Conservation (phyloP, 2,329 filamentous ascomycete species). For the Fonsecaea pedrosoi region DNA sequence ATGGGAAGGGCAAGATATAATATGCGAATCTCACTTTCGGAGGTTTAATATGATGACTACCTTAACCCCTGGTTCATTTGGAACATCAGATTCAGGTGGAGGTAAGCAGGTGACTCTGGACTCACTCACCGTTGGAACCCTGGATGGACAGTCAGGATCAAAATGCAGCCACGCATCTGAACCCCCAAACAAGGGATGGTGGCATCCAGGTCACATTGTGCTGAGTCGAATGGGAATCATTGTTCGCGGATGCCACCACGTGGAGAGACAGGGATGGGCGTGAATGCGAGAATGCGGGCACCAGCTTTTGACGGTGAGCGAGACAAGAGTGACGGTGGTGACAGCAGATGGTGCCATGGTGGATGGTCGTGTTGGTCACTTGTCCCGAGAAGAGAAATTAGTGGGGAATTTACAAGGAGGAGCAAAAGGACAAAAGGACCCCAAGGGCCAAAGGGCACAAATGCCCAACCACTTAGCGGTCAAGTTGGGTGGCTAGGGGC, state of each 20-base stretch:
- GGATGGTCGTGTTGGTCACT: too few relatives aligned
- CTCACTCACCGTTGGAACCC: constrained; percentile 20
- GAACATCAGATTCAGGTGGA: constrained; percentile 3
- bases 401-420: background rate
- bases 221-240: constrained; percentile 5
- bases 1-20: constrained; percentile 12
- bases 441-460: constrained; percentile 3
- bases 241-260: constrained; percentile 10
- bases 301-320: background rate
- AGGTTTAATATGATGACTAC: constrained; percentile 2
- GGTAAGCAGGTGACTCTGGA: constrained; percentile 16
- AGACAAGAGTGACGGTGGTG: background rate
- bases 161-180: constrained; percentile 18
- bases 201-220: constrained; percentile 16
- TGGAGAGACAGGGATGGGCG: constrained; percentile 15
- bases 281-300: background rate
- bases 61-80: constrained; percentile 12
- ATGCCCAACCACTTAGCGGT: background rate
- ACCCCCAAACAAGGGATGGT: constrained; percentile 14
- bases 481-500: background rate
- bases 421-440: constrained; percentile 6
- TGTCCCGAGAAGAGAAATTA: too few relatives aligned
- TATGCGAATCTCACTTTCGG: constrained; percentile 8
- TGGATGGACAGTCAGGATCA: constrained; percentile 3
- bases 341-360: background rate